Evolutionary conservation across 306 rosid species (phyloP).

Genomic region (Citrullus colocynthis): DNA sequence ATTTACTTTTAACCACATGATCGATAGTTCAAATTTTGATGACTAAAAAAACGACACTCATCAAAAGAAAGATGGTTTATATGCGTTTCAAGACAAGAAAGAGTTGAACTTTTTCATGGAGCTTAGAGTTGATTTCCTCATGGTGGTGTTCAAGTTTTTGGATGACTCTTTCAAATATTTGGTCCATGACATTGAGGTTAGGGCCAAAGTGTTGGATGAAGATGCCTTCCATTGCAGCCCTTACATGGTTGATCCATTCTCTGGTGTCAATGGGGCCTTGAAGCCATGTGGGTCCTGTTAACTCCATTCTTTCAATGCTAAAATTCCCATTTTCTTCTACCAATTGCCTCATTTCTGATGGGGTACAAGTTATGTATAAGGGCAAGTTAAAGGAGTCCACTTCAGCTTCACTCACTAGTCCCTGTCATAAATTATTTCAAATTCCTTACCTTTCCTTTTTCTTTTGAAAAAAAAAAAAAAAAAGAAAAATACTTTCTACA

Average conservation of each 20-base stretch:
- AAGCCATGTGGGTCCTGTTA: constrained; percentile 31
- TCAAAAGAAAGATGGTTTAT: neutral
- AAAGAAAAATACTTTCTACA: no score
- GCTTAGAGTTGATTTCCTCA: constrained; percentile 13
- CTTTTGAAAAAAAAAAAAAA: no score
- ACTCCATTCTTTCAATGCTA: constrained; percentile 29
- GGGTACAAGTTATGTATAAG: constrained; percentile 21
- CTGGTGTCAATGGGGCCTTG: constrained; percentile 9
- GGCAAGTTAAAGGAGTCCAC: constrained; percentile 50
- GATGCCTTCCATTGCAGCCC: constrained; percentile 38
- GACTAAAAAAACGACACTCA: no score
- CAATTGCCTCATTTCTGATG: constrained; percentile 26
- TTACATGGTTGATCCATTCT: constrained; percentile 15
- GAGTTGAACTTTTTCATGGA: constrained; percentile 24
- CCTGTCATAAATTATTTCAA: constrained; percentile 9
- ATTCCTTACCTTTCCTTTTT: no score
- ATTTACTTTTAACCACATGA: neutral
- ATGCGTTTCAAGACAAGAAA: constrained; percentile 28
- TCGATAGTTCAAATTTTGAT: no score
- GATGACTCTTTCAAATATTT: constrained; percentile 23
- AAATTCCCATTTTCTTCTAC: constrained; percentile 32
- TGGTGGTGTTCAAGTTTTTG: neutral
- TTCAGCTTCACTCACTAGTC: constrained; percentile 23
- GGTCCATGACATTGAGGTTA: constrained; percentile 6
- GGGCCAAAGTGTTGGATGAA: constrained; percentile 27